phyloP scores from a whole-genome alignment of 2,329 filamentous ascomycete genomes.

The Nigrospora oryzae region DNA sequence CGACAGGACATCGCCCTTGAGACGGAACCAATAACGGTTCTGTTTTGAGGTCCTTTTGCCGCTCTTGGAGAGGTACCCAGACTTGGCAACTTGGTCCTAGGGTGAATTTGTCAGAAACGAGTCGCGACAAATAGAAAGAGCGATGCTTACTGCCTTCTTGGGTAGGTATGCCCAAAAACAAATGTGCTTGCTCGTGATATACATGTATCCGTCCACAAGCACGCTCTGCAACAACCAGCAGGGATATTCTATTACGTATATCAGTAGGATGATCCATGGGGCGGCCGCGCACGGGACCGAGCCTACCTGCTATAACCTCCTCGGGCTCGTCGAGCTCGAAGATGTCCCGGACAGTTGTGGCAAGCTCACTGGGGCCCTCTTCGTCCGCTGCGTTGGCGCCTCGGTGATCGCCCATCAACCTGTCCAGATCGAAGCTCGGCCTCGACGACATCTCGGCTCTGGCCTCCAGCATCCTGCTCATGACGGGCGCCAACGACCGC shows the following conservation, averaged over 20 bases:
- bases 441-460: conserved; percentile 53
- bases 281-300: background rate
- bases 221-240: conserved; percentile 92
- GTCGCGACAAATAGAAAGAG: background rate
- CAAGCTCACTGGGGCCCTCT: conserved; percentile 47
- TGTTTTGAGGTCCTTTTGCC: conserved; percentile 84
- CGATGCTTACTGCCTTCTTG: conserved; percentile 67
- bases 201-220: conserved; percentile 88
- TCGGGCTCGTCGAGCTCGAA: conserved; percentile 78
- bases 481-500: conserved; percentile 54
- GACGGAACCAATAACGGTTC: conserved; percentile 83
- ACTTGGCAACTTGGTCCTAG: conserved; percentile 69
- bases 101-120: conserved; percentile 5
- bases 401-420: conserved; percentile 29
- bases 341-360: conserved; percentile 69
- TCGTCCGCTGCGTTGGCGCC: conserved; percentile 23
- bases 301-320: conserved; percentile 69
- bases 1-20: conserved; percentile 85
- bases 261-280: conserved; percentile 1
- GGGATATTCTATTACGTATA: conserved; percentile 60
- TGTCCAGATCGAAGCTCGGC: conserved; percentile 48
- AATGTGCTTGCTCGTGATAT: conserved; percentile 86
- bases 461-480: conserved; percentile 71
- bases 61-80: conserved; percentile 80
- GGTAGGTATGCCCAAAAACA: conserved; percentile 98